Conservation (phyloP, 2,329 filamentous ascomycete genomes). For the Arthrobotrys conoides region DNA sequence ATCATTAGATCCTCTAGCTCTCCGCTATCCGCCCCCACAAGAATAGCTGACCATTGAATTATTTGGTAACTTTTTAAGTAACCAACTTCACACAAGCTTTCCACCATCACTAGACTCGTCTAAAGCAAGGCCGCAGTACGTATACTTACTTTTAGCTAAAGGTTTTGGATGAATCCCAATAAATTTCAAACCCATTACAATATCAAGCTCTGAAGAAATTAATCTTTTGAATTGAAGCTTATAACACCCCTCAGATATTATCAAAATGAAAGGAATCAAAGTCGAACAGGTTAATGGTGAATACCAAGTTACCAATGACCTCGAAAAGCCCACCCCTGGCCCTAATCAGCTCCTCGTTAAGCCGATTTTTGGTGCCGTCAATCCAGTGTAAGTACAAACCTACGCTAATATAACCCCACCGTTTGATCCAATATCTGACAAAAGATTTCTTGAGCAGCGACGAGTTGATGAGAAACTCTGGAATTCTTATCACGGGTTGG, state of each 20-base stretch:
- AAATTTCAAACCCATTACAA: neutral
- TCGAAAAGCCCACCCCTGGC: constrained; percentile 26
- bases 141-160: neutral
- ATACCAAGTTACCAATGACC: constrained; percentile 41
- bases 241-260: neutral
- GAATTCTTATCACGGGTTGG: constrained; percentile 38
- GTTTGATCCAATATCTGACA: neutral
- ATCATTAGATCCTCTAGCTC: neutral
- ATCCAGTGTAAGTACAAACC: constrained; percentile 45
- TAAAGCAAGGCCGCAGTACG: neutral
- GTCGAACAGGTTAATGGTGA: constrained; percentile 30
- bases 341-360: constrained; percentile 50
- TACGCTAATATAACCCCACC: neutral
- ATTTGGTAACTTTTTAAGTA: neutral
- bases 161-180: neutral
- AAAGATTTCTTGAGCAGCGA: constrained; percentile 25
- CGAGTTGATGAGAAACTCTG: constrained; percentile 46
- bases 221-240: neutral
- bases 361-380: constrained; percentile 46
- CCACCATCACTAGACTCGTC: neutral
- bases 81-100: neutral
- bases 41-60: neutral
- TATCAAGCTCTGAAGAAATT: too few species aligned
- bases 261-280: constrained; percentile 55
- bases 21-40: neutral